Evolutionary conservation across 257 asterid species (phyloP), one percentile per base, ranked within the genome.

Genomic region (Scutellaria baicalensis): DNA sequence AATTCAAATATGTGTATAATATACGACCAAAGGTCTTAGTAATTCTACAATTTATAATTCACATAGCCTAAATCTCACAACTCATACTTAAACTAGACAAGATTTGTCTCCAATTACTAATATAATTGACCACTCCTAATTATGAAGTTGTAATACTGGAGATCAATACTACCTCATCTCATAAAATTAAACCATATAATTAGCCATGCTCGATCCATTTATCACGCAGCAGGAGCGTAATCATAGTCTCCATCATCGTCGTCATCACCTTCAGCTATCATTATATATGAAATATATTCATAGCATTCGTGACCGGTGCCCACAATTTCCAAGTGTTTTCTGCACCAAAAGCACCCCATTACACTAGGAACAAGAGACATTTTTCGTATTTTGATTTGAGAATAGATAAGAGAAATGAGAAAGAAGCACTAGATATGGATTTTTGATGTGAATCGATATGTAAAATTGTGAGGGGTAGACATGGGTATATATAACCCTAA

Each of bases 201-300:
- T 14, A 36, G 33, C 3, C 48, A 1, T 12, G 17, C 8, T 59
- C 9, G 27, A 23, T 14, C 17, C 31, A 9, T 42, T 27, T 27
- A 27, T 61, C 18, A 75, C 0, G 76, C 72, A 8, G 76, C 72
- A 1, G 64, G 80, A 36, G 80, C 80, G 4, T 69, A 74, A 66
- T 74, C 69, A 8, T 58, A 66, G 3, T 1, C 56, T 21, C 57
- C 59, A 47, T 74, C 78, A 3, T 68, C 67, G 14, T 48, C 73
- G 3, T 59, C 75, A 8, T 70, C 75, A 6, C 68, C 42, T n/a
- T 59, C 75, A 1, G 51, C 68, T 47, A n/a, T 70, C 75, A 0
- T 0, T 2, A 27, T 1, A 20, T 6, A 1, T n/a, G 35, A 10
- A 21, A 5, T 9, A 17, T 20, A 21, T 8, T 5, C 6, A n/a